Percentiles rank a stretch among this genome's conserved stretches.
These are phyloP conservation scores for Microdochium nivale DNA, from an alignment of 2,329 filamentous ascomycete genomes.

Conservation along the genomic window DNA sequence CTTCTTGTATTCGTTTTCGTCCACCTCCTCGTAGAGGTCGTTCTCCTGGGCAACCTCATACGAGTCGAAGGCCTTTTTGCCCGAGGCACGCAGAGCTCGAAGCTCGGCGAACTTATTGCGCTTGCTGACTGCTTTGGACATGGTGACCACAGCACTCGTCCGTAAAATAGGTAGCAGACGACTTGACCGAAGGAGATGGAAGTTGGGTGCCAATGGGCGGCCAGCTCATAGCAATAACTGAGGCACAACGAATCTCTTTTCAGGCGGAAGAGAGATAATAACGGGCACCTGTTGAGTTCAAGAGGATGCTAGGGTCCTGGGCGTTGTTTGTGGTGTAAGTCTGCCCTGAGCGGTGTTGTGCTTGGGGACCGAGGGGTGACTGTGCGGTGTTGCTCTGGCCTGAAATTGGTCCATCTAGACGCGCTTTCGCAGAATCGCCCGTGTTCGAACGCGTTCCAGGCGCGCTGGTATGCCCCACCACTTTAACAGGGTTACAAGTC, in stretches of 20 bases:
- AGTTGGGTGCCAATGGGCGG: not conserved
- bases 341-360: not conserved
- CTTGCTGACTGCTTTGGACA: constrained; percentile 31
- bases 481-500: not conserved
- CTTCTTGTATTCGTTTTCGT: constrained; percentile 96
- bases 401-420: not conserved
- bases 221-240: not conserved
- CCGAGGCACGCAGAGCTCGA: constrained; percentile 72
- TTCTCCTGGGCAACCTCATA: constrained; percentile 82
- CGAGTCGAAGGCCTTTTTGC: constrained; percentile 81
- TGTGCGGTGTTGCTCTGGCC: not conserved
- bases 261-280: no score
- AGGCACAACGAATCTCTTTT: no score
- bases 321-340: not conserved
- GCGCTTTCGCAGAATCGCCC: not conserved
- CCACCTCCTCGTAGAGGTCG: constrained; percentile 89
- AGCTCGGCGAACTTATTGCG: constrained; percentile 65
- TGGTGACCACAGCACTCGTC: constrained; percentile 12
- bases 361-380: not conserved
- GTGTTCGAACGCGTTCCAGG: not conserved
- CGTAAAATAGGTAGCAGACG: not conserved
- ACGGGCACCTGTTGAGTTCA: not conserved
- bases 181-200: not conserved
- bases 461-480: not conserved
- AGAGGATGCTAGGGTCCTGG: not conserved